Evolutionary conservation across 176 grass and related monocot species (phyloP), one percentile per base, ranked within the genome.

Genomic region (Saccharum officinarum): DNA sequence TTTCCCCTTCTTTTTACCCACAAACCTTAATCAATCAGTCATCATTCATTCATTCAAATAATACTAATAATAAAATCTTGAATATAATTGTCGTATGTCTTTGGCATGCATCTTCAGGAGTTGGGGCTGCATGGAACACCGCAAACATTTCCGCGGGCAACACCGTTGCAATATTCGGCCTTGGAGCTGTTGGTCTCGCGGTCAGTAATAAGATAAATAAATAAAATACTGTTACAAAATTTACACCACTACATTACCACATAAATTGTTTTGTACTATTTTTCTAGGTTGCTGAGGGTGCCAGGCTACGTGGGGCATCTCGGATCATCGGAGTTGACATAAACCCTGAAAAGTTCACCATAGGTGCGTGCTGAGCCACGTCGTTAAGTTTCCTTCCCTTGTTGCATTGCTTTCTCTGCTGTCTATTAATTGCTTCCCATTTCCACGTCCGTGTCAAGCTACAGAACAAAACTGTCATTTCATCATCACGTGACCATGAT

Each of bases 81-180:
- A 36, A 36, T 36, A 36, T 18, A 54, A 55, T 59, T 25, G 3
- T 25, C 3, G 22, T 36, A 2, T 52, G 7, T 16, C 44, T 73
- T 73, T 44, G 9, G 17, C 39, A 42, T 57, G 17, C 39, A 42
- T 57, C 41, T 7, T 11, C 57, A 61, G 96, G 96, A 40, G 78
- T 95, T 4, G 96, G 96, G 85, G 96, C 96, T 8, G 93, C 37
- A n/a, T 98, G 96, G 96, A 98, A 98, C 84, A 93, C 93, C 10
- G 96, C 96, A 60, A 90, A 95, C 34, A 75, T 98, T 13, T 83
- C 83, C 40, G 60, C 83, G 80, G 96, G 89, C 0, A 87, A 89
- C 6, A 90, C 89, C 0, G 89, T 98, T 0, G 96, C 96, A 9
- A 30, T 98, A 45, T 98, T 98, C 39, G 96, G 96, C 39, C 93